Percentiles rank a stretch among this genome's conserved stretches.
Evolutionary conservation across 2,329 filamentous ascomycete genomes (phyloP).

Genomic region (Fusarium xylarioides): DNA sequence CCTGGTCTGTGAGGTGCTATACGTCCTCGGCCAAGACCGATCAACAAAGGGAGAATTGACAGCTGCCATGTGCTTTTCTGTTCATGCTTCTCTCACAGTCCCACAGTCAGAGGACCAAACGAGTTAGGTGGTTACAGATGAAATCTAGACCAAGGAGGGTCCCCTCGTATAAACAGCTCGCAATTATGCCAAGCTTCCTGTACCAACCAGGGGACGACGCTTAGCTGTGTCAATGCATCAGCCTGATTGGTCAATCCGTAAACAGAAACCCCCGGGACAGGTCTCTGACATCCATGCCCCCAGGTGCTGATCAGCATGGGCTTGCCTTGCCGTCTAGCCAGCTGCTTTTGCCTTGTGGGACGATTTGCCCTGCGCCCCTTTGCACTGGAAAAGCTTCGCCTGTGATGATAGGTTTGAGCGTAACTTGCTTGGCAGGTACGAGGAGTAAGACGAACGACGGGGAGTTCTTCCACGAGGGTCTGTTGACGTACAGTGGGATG

Average conservation of each 20-base stretch:
- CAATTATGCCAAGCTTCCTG: constrained; percentile 22
- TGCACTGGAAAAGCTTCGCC: constrained; percentile 7
- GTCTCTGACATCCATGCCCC: constrained; percentile 12
- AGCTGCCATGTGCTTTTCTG: constrained; percentile 19
- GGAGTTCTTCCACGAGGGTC: not conserved
- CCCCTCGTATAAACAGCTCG: constrained; percentile 16
- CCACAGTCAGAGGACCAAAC: not conserved
- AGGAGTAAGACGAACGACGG: not conserved
- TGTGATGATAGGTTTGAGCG: constrained; percentile 5
- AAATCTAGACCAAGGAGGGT: constrained; percentile 19
- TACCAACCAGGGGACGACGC: not conserved
- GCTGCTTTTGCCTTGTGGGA: constrained; percentile 18
- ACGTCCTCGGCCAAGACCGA: constrained; percentile 3
- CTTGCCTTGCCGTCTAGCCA: constrained; percentile 1
- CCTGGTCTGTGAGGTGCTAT: not conserved
- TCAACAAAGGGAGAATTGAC: not conserved
- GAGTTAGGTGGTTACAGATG: not conserved
- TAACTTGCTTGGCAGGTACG: constrained; percentile 25
- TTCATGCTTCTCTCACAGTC: not conserved
- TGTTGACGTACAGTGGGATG: too few relatives aligned
- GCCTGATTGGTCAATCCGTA: constrained; percentile 18
- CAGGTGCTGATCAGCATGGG: constrained; percentile 15
- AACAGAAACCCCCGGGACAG: constrained; percentile 16
- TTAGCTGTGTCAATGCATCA: not conserved
- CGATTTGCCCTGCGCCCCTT: constrained; percentile 4